These are phyloP conservation scores for Naegleria gruberi DNA, from an alignment of 208 protist genomes.

Conservation along the genomic window DNA sequence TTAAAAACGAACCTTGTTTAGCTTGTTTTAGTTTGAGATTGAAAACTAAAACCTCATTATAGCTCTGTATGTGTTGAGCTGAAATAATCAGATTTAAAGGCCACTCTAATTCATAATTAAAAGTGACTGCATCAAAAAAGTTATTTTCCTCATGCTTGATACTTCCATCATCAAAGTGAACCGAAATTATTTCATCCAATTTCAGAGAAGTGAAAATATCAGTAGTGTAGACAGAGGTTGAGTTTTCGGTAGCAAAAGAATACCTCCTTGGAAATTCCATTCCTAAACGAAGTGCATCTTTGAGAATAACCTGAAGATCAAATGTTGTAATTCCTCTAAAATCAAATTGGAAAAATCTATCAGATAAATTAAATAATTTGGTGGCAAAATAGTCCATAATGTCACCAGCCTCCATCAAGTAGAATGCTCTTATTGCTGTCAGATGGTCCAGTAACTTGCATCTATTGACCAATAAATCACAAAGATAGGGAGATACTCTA, in stretches of 20 bases:
- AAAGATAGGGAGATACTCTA: not conserved
- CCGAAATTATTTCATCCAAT: not conserved
- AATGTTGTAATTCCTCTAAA: not conserved
- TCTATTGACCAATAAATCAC: not conserved
- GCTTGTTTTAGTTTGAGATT: not conserved
- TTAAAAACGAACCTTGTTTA: not conserved
- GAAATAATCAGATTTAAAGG: not conserved
- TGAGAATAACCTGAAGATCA: not conserved
- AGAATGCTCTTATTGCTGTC: not conserved
- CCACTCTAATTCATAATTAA: not conserved
- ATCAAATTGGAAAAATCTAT: not conserved
- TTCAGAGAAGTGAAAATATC: not conserved
- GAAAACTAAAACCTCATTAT: not conserved
- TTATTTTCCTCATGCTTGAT: not conserved
- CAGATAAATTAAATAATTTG: not conserved
- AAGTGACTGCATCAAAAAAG: not conserved
- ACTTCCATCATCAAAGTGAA: not conserved
- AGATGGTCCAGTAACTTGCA: not conserved
- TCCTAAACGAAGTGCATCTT: not conserved
- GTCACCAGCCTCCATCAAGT: not conserved
- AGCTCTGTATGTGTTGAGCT: not conserved
- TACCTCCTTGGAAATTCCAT: not conserved
- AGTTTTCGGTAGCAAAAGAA: not conserved
- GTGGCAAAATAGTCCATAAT: not conserved
- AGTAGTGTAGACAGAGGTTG: not conserved